Evolutionary conservation across 768 basidiomycete species (phyloP).

Genomic region (Boletellus emodensis): DNA sequence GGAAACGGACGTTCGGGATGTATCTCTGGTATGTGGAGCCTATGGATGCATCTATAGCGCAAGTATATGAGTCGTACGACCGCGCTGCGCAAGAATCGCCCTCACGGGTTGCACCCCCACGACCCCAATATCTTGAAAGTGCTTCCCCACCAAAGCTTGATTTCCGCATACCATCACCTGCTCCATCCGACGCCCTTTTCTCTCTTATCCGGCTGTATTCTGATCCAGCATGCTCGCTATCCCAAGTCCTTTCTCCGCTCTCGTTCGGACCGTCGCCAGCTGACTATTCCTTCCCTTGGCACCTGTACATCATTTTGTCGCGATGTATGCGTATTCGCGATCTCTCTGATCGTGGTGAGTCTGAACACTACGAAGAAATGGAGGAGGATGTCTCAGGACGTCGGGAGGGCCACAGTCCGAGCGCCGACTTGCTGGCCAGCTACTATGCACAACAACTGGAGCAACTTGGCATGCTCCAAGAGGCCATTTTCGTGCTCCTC

Average conservation of each 20-base stretch:
- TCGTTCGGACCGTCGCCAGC: slow-evolving; percentile 71
- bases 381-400: slow-evolving; percentile 41
- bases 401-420: slow-evolving; percentile 75
- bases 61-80: slow-evolving; percentile 64
- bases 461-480: slow-evolving; percentile 71
- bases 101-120: slow-evolving; percentile 46
- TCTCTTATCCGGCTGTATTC: slow-evolving; percentile 76
- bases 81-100: slow-evolving; percentile 35
- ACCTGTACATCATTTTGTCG: slow-evolving; percentile 84
- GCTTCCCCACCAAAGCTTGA: slow-evolving; percentile 20
- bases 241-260: slow-evolving; percentile 62
- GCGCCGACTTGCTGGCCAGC: slow-evolving; percentile 77
- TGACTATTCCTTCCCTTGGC: slow-evolving; percentile 90
- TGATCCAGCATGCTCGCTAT: slow-evolving; percentile 67
- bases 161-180: slow-evolving; percentile 44
- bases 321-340: slow-evolving; percentile 80
- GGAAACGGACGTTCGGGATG: slow-evolving; percentile 91
- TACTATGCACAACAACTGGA: slow-evolving; percentile 89
- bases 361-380: slow-evolving; percentile 34
- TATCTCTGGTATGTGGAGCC: slow-evolving; percentile 84
- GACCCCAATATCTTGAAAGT: slow-evolving; percentile 54
- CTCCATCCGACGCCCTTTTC: slow-evolving; percentile 69
- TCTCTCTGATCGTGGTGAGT: slow-evolving; percentile 74
- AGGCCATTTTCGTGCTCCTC: slow-evolving; percentile 84
- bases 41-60: slow-evolving; percentile 64